Conservation (phyloP, 208 protist species). For the Acanthamoeba lenticulata region DNA sequence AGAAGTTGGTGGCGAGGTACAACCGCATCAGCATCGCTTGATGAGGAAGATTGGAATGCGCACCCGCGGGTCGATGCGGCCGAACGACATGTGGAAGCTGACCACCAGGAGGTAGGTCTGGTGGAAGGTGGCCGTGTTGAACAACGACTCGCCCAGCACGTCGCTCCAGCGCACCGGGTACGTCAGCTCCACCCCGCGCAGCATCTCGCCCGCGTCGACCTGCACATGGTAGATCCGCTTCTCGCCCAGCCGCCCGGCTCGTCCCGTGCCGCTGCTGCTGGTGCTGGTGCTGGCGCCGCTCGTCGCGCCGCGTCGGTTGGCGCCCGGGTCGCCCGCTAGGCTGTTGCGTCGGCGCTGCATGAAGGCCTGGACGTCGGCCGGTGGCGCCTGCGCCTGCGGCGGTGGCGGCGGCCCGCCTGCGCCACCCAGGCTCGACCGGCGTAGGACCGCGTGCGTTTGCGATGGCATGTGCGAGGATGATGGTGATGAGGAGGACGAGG, state of each 20-base stretch:
- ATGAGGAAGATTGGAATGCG: slow-evolving; percentile 27
- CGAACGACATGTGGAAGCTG: slow-evolving; percentile 17
- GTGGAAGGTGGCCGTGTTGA: slow-evolving; percentile 23
- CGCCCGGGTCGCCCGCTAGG: background rate
- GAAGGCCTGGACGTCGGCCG: background rate
- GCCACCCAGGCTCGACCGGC: background rate
- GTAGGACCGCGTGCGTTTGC: background rate
- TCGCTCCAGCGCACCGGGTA: slow-evolving; percentile 22
- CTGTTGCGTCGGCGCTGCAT: slow-evolving; percentile 27
- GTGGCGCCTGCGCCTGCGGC: too few relatives aligned
- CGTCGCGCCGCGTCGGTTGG: background rate
- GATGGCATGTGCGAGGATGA: background rate
- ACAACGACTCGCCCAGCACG: slow-evolving; percentile 35
- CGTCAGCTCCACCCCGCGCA: slow-evolving; percentile 11
- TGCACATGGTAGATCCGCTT: background rate
- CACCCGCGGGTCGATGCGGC: background rate
- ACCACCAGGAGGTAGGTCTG: slow-evolving; percentile 8
- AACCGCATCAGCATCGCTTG: slow-evolving; percentile 17
- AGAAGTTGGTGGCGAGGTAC: too few relatives aligned
- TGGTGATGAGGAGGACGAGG: background rate
- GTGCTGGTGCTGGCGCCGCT: background rate
- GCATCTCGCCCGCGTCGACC: background rate
- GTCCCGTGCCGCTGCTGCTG: too few relatives aligned
- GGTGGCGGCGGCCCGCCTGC: too few relatives aligned
- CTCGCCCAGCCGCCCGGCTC: background rate